Evolutionary conservation across 441 rosid genomes (phyloP).

Genomic region (Manihot esculenta): DNA sequence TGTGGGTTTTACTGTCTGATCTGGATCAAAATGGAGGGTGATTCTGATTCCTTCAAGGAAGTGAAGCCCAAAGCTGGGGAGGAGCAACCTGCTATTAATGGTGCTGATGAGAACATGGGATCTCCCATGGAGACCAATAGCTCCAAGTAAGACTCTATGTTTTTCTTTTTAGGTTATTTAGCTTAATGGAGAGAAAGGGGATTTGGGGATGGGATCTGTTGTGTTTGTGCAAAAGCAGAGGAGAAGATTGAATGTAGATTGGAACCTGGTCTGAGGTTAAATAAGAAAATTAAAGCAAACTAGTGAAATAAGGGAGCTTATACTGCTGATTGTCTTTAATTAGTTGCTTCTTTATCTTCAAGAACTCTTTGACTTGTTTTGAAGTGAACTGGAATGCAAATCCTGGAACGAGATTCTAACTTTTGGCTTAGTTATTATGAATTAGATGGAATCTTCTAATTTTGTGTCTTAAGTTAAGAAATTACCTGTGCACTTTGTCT

Average conservation of each 20-base stretch:
- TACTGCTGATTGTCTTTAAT: not conserved
- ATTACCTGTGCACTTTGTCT: no score
- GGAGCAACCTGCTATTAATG: not conserved
- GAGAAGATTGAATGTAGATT: not conserved
- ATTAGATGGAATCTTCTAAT: no score
- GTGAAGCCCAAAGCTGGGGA: constrained; percentile 27
- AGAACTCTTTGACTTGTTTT: not conserved
- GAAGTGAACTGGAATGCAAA: not conserved
- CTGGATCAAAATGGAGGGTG: constrained; percentile 27
- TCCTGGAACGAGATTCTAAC: no score
- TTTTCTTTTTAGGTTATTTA: no score
- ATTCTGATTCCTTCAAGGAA: constrained; percentile 22
- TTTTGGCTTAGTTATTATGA: no score
- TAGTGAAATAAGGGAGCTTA: no score
- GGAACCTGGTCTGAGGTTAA: not conserved
- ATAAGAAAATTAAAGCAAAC: not conserved
- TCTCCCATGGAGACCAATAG: constrained; percentile 1
- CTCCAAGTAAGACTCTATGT: constrained; percentile 9
- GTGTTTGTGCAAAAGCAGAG: not conserved
- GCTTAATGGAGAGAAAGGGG: no score
- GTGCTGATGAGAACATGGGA: not conserved
- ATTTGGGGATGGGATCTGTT: constrained; percentile 9
- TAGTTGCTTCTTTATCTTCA: not conserved
- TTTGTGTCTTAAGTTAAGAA: no score
- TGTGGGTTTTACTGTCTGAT: constrained; percentile 2